Evolutionary conservation across 2,329 filamentous ascomycete genomes (phyloP).

Genomic region (Hymenoscyphus infarciens): DNA sequence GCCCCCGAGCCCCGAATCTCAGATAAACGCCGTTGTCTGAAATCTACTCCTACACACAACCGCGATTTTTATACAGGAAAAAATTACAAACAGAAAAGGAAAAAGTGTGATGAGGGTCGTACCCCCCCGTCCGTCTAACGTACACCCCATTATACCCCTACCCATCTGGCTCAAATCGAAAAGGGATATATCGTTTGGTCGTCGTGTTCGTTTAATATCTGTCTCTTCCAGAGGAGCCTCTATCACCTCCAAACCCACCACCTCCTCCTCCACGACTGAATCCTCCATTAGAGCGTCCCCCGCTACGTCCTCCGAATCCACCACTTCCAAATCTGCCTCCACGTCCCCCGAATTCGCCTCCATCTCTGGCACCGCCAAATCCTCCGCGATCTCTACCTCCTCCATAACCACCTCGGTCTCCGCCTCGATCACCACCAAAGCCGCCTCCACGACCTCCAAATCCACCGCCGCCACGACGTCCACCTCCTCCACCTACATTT

Average conservation of each 20-base stretch:
- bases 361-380: not conserved
- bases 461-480: conserved; percentile 17
- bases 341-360: conserved; percentile 1
- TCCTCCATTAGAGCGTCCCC: not conserved
- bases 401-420: not conserved
- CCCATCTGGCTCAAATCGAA: not conserved
- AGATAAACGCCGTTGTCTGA: too few species aligned
- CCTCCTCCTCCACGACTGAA: too few species aligned
- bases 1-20: too few species aligned
- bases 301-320: conserved; percentile 4
- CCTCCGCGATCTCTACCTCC: not conserved
- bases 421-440: not conserved
- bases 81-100: too few species aligned
- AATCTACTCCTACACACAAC: too few species aligned
- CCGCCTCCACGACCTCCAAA: conserved; percentile 14
- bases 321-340: too few species aligned
- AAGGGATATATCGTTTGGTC: not conserved
- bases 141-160: conserved; percentile 1
- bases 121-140: not conserved
- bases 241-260: not conserved
- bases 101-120: too few species aligned
- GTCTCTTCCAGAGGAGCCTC: not conserved
- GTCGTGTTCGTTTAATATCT: not conserved
- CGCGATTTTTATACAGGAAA: too few species aligned
- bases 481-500: conserved; percentile 13